Evolutionary conservation across 2,329 filamentous ascomycete genomes (phyloP).

Genomic region (Cladobotryum protrusum): DNA sequence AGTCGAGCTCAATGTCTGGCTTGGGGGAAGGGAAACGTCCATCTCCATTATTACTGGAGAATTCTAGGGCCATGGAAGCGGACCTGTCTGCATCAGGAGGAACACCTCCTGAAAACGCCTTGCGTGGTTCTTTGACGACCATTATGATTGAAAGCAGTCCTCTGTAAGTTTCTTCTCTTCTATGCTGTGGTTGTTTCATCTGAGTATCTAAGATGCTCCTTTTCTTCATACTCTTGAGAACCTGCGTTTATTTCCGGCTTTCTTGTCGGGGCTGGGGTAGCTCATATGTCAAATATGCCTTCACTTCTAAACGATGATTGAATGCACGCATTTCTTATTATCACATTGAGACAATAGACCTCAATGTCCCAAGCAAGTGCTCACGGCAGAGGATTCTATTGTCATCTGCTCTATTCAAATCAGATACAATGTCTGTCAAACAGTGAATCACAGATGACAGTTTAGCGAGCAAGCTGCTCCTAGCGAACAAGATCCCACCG

Average conservation of each 20-base stretch:
- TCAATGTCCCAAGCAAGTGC: not conserved
- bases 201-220: not conserved
- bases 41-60: not conserved
- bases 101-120: conserved; percentile 14
- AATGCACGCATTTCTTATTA: no score
- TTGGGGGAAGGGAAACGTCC: conserved; percentile 4
- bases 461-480: not conserved
- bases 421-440: not conserved
- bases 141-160: not conserved
- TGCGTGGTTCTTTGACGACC: not conserved
- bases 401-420: not conserved
- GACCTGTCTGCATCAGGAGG: not conserved
- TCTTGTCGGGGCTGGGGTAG: not conserved
- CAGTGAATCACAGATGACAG: conserved; percentile 8
- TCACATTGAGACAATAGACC: no score
- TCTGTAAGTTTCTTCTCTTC: conserved; percentile 6
- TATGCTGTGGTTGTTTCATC: not conserved
- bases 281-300: not conserved
- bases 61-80: not conserved
- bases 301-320: not conserved
- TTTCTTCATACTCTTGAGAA: not conserved
- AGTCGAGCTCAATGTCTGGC: conserved; percentile 11
- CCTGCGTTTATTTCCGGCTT: not conserved
- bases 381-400: not conserved
- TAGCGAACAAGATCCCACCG: not conserved